Base-by-base conservation (phyloP, 2,329 filamentous ascomycete genomes). In the Pseudofabraea citricarpa region DNA sequence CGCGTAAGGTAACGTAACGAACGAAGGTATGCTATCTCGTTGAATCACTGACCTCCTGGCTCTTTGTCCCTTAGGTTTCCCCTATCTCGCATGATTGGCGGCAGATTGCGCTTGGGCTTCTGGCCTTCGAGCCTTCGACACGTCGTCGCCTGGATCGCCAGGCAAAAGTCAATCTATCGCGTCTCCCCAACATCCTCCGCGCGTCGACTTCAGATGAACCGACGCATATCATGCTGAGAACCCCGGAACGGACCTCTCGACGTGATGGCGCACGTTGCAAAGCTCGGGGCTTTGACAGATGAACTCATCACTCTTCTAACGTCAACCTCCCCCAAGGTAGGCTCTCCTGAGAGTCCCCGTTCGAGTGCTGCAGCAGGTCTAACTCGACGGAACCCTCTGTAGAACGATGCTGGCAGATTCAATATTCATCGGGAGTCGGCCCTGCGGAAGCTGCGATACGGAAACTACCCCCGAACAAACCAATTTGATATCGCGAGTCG, bases 401-500 rank as follows among this genome's bases (percentile, higher is more conserved):
- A 63, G 64, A 54, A 50, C 41, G 54, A 66, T 46, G 50, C 54
- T 19, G 44, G 51, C 21, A 60, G 59, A 47, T 72, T 77, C 53
- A 68, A 65, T 33, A 46, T 63, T 13, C 63, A 69, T 18, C 72
- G 68, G 43, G 75, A 83, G 41, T 66, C 65, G 19, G 67, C 71
- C 26, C 55, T 81, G 22, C 72, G 71, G 22, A 70, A 58, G 36
- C 60, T 85, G 26, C 75, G 74, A 39, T 65, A 74, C 23, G 71
- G 81, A 52, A 75, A 64, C 36, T 79, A 77, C 59, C 68, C 77
- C 24, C 77, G 84, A 27, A 87, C 83, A 1, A 87, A 91, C 56
- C 85, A 87, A 52, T 90, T 90, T 58, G 81, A 86, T 35, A 77
- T 90, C 16, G 68, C 75, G 29, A 74, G 74, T 27, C 74, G 73